Base-by-base conservation (phyloP, 805 yeast species). In the Starmera quercuum region DNA sequence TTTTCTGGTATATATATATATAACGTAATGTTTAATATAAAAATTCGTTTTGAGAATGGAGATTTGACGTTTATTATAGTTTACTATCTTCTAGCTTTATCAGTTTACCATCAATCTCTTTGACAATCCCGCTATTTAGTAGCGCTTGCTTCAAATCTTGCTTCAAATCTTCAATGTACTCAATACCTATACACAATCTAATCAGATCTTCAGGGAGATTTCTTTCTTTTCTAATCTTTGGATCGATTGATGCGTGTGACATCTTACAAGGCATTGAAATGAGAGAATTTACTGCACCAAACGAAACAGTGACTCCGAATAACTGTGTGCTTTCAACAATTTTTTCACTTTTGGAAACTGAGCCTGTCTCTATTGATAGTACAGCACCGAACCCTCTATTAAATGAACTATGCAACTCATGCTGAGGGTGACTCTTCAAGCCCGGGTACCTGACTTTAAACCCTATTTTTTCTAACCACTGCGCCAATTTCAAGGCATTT, bases 201-300 rank as follows among this genome's bases (percentile, higher is more conserved):
- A 88, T 77, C 51, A 88, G 67, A 54, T 90, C 97, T 58, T 88
- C 97, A 2, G 96, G 95, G 61, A 88, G 78, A 29, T 78, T 86
- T 56, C 97, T 76, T 56, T 83, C 94, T 31, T 78, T 78, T 58
- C 97, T 76, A 4, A 85, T 78, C 51, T 83, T 75, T 18, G 87
- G 81, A 47, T 87, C 95, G 41, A 88, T 88, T 3, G 95, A 81
- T n/a, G 97, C 97, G 54, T 88, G 97, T 6, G 95, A 84, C 97
- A 88, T 88, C 58, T 75, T 74, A 58, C 97, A 85, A 12, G 97
- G 97, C 78, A 88, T 73, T 26, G 95, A 85, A 37, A 88, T 85
- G 53, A 88, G 68, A 13, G 95, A 83, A 64, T 86, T 85, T 40
- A 90, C 95, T 56, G 95, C 83, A 16, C 97, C 97, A 60, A 88